Conservation (phyloP, 2,329 filamentous ascomycete genomes). For the Alternaria viburni region DNA sequence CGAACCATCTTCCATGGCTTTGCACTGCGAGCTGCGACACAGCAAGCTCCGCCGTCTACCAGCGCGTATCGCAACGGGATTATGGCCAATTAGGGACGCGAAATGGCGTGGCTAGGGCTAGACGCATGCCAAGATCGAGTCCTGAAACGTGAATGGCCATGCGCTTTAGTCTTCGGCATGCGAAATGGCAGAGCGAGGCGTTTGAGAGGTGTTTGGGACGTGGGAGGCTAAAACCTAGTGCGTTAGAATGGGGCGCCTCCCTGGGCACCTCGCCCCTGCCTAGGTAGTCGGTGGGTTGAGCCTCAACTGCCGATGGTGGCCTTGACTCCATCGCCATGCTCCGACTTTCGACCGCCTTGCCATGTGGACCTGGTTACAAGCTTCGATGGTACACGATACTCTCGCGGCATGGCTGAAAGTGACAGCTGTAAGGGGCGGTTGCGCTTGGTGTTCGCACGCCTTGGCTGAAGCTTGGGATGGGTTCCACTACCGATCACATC, state of each 20-base stretch:
- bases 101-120: slow-evolving; percentile 22
- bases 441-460: slow-evolving; percentile 3
- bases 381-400: slow-evolving; percentile 9
- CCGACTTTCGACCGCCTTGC: slow-evolving; percentile 8
- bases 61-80: slow-evolving; percentile 38
- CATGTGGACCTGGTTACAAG: slow-evolving; percentile 5
- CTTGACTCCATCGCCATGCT: not conserved
- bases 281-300: slow-evolving; percentile 3
- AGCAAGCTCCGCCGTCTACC: slow-evolving; percentile 31
- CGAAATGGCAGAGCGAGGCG: slow-evolving; percentile 24
- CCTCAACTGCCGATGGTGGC: slow-evolving; percentile 8
- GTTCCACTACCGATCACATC: not conserved
- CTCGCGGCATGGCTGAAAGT: slow-evolving; percentile 14
- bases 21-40: slow-evolving; percentile 40
- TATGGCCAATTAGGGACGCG: slow-evolving; percentile 36
- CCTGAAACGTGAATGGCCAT: slow-evolving; percentile 41
- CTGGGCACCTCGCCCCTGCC: not conserved
- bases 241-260: slow-evolving; percentile 31
- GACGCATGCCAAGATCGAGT: slow-evolving; percentile 12
- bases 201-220: slow-evolving; percentile 40
- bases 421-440: slow-evolving; percentile 23
- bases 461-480: slow-evolving; percentile 4
- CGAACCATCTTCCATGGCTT: slow-evolving; percentile 39
- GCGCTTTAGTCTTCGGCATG: slow-evolving; percentile 29
- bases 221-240: slow-evolving; percentile 25